These are phyloP conservation scores for Pyrus betulifolia DNA, from an alignment of 306 rosid species.

Conservation along the genomic window DNA sequence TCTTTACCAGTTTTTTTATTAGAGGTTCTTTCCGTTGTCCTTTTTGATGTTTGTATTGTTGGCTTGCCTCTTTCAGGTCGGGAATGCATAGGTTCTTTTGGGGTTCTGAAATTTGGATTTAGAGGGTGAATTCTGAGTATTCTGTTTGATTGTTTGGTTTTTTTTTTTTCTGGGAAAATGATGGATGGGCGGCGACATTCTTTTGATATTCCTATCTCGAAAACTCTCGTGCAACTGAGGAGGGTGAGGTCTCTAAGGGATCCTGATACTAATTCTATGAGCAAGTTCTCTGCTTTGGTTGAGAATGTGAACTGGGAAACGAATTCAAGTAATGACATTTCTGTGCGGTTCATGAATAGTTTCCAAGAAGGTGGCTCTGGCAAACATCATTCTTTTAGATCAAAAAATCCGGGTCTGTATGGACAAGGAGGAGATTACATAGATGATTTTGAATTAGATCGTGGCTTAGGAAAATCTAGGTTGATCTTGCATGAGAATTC, in stretches of 20 bases:
- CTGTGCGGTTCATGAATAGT: slow-evolving; percentile 38
- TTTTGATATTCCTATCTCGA: slow-evolving; percentile 77
- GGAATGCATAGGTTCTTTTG: slow-evolving; percentile 6
- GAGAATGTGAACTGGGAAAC: slow-evolving; percentile 80
- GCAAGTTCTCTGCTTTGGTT: slow-evolving; percentile 44
- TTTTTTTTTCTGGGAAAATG: slow-evolving; percentile 10
- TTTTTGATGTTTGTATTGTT: neutral
- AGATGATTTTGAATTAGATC: slow-evolving; percentile 26
- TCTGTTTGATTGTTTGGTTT: neutral
- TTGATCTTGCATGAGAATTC: slow-evolving; percentile 22
- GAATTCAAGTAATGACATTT: slow-evolving; percentile 41
- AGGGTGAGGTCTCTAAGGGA: slow-evolving; percentile 87
- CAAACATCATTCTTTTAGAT: slow-evolving; percentile 13
- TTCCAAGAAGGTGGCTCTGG: slow-evolving; percentile 29
- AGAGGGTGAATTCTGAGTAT: neutral
- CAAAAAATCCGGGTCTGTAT: slow-evolving; percentile 24
- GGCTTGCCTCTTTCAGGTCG: slow-evolving; percentile 6
- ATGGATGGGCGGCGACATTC: slow-evolving; percentile 83
- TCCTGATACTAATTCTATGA: slow-evolving; percentile 68
- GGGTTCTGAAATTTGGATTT: slow-evolving; percentile 13
- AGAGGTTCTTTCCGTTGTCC: neutral
- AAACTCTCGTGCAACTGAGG: slow-evolving; percentile 65
- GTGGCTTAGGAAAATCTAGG: slow-evolving; percentile 25
- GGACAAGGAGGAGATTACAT: slow-evolving; percentile 21
- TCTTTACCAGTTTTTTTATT: slow-evolving; percentile 5